A percentile compares a stretch with the other conserved stretches of the same genome.
These are phyloP conservation scores for Clarkia xantiana DNA, from an alignment of 345 rosid genomes.

Conservation along the genomic window DNA sequence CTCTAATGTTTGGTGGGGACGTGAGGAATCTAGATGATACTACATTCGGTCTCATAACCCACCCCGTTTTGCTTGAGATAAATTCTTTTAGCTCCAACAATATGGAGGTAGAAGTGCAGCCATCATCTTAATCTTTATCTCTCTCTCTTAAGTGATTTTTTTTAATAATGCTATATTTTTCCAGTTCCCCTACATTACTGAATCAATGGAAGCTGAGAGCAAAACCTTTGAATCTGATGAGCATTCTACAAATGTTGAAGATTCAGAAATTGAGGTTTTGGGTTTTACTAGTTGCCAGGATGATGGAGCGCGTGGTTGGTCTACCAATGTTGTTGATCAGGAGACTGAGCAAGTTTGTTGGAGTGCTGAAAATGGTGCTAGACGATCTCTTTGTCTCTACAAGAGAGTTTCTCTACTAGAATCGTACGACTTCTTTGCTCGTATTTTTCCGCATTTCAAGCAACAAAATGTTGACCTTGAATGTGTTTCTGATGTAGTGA, in stretches of 20 bases:
- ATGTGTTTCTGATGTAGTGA: conserved; percentile 21
- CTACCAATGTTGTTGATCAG: conserved; percentile 26
- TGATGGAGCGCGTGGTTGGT: conserved; percentile 48
- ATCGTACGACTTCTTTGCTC: conserved; percentile 29
- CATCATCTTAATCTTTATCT: neutral
- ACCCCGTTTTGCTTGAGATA: conserved; percentile 58
- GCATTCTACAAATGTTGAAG: neutral
- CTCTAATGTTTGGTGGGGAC: conserved; percentile 94
- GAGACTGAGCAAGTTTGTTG: conserved; percentile 62
- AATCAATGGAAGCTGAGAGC: neutral
- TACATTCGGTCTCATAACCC: conserved; percentile 52
- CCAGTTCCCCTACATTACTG: conserved; percentile 43
- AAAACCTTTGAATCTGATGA: neutral
- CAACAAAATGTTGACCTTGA: no score
- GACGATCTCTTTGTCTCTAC: conserved; percentile 49
- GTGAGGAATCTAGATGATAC: conserved; percentile 49
- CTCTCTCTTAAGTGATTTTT: neutral
- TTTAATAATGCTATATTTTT: neutral
- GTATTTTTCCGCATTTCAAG: no score
- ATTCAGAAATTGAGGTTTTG: conserved; percentile 21
- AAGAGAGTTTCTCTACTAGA: conserved; percentile 35
- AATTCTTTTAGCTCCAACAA: conserved; percentile 60
- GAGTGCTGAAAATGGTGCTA: conserved; percentile 31
- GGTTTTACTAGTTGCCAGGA: conserved; percentile 63
- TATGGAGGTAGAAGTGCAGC: no score